A percentile compares a stretch with the other conserved stretches of the same genome.
These are phyloP conservation scores for Silene uniflora DNA, from an alignment of 148 eudicot genomes.

Conservation along the genomic window DNA sequence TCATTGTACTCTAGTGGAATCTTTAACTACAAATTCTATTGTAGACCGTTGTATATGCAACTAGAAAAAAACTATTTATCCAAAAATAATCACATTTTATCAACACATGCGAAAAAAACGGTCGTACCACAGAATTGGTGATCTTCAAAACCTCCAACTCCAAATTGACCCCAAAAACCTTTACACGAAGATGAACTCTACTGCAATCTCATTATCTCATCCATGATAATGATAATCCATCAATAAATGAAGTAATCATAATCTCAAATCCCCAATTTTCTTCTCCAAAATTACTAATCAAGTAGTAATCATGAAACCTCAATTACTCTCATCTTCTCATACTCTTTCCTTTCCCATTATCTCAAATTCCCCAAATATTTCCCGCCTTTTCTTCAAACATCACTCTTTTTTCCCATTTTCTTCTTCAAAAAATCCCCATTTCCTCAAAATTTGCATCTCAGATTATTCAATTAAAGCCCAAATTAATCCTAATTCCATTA, in stretches of 20 bases:
- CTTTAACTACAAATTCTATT: too few species aligned
- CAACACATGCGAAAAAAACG: too few species aligned
- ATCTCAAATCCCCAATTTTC: background rate
- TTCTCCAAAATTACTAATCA: background rate
- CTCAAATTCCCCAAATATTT: background rate
- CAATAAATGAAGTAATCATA: background rate
- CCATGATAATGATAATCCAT: background rate
- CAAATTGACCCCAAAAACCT: too few species aligned
- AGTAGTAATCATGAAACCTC: constrained; percentile 20
- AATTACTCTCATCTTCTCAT: constrained; percentile 19
- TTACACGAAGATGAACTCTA: too few species aligned
- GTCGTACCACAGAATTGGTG: too few species aligned
- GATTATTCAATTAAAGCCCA: constrained; percentile 15
- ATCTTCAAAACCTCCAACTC: too few species aligned
- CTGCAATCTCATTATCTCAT: background rate
- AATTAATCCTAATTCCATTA: background rate
- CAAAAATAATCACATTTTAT: too few species aligned
- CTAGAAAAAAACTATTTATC: too few species aligned
- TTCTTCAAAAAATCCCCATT: constrained; percentile 14
- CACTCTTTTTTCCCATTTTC: constrained; percentile 4
- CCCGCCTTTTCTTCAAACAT: constrained; percentile 13
- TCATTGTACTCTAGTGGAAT: too few species aligned
- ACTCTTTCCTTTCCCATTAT: constrained; percentile 20
- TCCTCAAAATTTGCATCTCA: constrained; percentile 13
- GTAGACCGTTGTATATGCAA: too few species aligned